Evolutionary conservation across 177 flowering plant species (phyloP), one percentile per base, ranked within the genome.

Genomic region (Vitis hybrid): DNA sequence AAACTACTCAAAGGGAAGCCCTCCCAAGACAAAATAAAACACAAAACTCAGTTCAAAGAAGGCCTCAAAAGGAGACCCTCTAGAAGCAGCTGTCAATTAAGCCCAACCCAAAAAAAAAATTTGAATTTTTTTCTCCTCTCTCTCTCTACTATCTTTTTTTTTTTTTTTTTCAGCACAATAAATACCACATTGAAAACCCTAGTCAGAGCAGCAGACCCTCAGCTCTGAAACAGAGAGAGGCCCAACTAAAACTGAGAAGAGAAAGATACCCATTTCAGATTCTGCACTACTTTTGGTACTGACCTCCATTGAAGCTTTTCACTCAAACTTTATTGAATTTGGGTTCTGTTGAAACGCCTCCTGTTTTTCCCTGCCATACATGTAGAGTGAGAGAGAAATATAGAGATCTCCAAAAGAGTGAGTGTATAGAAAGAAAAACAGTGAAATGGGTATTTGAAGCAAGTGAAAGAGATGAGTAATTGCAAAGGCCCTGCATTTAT

Each of bases 401-500:
- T 21, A 48, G 57, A n/a, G 70, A 30, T 12, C 13, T 65, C 15
- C 51, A 64, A 65, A 54, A 61, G 56, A 62, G 66, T 27, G 30
- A 27, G 30, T 3, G 30, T 27, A 27, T 27, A 27, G 30, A 27
- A 27, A 27, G 30, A 27, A 27, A 64, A 55, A 76, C 49, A 71
- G 75, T 77, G 66, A 69, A 15, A 18, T 52, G 69, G 69, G 60
- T 10, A 51, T 46, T 60, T 65, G 65, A 52, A 56, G 78, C 73
- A 70, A 69, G 72, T 67, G 83, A 83, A 75, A 77, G 82, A 72
- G 67, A 68, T 60, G 73, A 52, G 59, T 40, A 69, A 70, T 61
- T 66, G 85, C 78, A 82, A 87, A 83, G 86, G 79, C 51, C 74
- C 82, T 84, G 86, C 86, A 86, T 92, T 84, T 92, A 92, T 92